These are phyloP conservation scores for Pythium rhizo-oryzae DNA, from an alignment of 352 stramenopile genomes.

Conservation along the genomic window DNA sequence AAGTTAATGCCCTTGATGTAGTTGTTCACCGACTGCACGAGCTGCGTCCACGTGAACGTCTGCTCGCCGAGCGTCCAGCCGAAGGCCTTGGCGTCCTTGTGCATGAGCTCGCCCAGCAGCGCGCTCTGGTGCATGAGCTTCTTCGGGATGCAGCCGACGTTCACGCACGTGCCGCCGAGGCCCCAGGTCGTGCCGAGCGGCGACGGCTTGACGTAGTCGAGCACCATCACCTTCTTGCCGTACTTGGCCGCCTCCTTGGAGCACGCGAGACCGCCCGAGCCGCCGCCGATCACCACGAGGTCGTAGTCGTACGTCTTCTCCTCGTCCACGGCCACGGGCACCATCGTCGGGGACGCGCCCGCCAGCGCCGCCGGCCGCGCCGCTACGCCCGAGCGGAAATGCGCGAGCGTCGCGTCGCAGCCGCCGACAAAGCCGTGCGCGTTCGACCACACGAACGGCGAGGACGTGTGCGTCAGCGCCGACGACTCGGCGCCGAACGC, in stretches of 20 bases:
- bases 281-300: conserved; percentile 81
- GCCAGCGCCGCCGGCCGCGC: conserved; percentile 12
- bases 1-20: conserved; percentile 99
- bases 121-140: conserved; percentile 99
- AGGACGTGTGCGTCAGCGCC: conserved; percentile 59
- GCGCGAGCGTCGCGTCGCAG: conserved; percentile 62
- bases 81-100: conserved; percentile 87
- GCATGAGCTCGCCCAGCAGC: conserved; percentile 88
- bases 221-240: conserved; percentile 94
- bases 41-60: conserved; percentile 90
- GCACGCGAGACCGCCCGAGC: conserved; percentile 91
- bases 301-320: conserved; percentile 76
- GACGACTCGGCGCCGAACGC: conserved; percentile 46
- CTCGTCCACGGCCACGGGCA: conserved; percentile 26
- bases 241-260: conserved; percentile 94
- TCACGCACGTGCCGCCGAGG: conserved; percentile 98
- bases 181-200: conserved; percentile 90
- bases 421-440: conserved; percentile 62
- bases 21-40: conserved; percentile 94
- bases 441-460: conserved; percentile 77
- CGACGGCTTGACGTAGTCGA: conserved; percentile 96
- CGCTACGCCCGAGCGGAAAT: conserved; percentile 57
- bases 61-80: conserved; percentile 74
- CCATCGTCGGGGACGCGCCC: conserved; percentile 19
- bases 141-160: conserved; percentile 99